Evolutionary conservation across 2,329 filamentous ascomycete species (phyloP), one percentile per base, ranked within the genome.

Genomic region (Trichothecium roseum): DNA sequence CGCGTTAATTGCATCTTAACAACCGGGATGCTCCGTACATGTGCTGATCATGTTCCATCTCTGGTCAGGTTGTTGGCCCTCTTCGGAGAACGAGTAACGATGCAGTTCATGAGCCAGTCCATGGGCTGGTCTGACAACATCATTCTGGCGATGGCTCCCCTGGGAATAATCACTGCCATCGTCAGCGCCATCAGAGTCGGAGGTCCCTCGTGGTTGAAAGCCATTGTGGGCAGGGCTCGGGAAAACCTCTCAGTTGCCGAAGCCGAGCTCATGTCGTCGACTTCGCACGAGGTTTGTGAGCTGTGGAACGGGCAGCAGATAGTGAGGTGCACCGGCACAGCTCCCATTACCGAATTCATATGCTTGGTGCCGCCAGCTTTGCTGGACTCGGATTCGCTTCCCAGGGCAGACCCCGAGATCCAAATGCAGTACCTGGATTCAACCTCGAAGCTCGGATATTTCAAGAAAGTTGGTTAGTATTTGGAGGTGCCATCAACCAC

Each of bases 71-170:
- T 40, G 8, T 32, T 43, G 18, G 24, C 41, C 15, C 38, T 40
- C n/a, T 68, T 68, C 34, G 64, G 63, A 3, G 63, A 66, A 35
- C 51, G 55, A 27, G 53, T 66, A 7, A 62, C 62, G 2, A 65
- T 57, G 42, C 64, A 68, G 47, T 68, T 63, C 37, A 52, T 68
- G 14, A 63, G 58, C 35, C 52, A 64, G 31, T 59, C 57, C 0
- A 52, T 59, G 9, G 53, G 46, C 6, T 46, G 54, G 28, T 41
- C 57, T 0, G 65, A 68, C 34, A 56, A 61, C 34, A 46, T 68
- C 8, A 59, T 68, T 10, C 59, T 69, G 17, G 57, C 64, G 0
- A 51, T 66, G 37, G 60, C 54, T 1, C 64, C 64, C 0, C 41
- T 68, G 7, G 60, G 63, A 0, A 58, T 67, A 12, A 37, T 67